These are phyloP conservation scores for Eremochloa ophiuroides DNA, from an alignment of 176 grass and related monocot species.

Conservation along the genomic window DNA sequence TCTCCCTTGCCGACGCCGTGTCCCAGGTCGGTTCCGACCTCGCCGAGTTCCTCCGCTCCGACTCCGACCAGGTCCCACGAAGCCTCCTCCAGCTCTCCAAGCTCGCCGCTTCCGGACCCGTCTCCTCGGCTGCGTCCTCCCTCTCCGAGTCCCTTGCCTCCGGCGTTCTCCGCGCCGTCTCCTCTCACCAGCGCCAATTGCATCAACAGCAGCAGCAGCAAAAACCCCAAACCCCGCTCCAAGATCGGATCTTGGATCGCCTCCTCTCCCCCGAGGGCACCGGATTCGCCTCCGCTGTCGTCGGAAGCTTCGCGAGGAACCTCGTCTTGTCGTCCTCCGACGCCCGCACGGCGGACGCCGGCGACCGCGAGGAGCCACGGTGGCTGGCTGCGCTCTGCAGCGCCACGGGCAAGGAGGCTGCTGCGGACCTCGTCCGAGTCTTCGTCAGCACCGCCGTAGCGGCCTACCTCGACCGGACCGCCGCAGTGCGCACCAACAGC, in stretches of 20 bases:
- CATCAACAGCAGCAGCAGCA: not conserved
- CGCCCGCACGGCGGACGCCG: not conserved
- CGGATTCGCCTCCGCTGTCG: constrained; percentile 64
- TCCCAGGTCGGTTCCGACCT: constrained; percentile 51
- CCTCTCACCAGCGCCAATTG: constrained; percentile 6
- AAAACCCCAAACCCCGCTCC: constrained; percentile 19
- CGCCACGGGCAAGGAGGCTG: constrained; percentile 58
- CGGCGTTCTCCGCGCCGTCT: constrained; percentile 34
- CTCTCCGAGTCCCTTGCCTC: constrained; percentile 32
- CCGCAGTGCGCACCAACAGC: constrained; percentile 24
- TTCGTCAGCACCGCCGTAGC: constrained; percentile 69
- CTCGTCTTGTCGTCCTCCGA: constrained; percentile 47
- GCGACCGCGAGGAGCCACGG: constrained; percentile 12
- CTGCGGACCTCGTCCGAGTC: constrained; percentile 59
- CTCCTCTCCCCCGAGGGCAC: constrained; percentile 57
- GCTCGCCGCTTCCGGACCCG: constrained; percentile 42
- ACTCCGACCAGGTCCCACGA: constrained; percentile 59
- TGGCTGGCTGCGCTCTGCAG: constrained; percentile 61
- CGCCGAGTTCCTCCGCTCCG: constrained; percentile 59
- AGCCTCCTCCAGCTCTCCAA: constrained; percentile 82
- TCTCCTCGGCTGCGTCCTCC: constrained; percentile 22
- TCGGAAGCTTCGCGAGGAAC: constrained; percentile 68
- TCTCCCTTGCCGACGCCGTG: constrained; percentile 49
- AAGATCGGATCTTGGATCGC: constrained; percentile 67
- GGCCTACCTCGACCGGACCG: constrained; percentile 59